Base-by-base conservation (phyloP, 2,329 filamentous ascomycete genomes). In the Lasiodiplodia citricola region DNA sequence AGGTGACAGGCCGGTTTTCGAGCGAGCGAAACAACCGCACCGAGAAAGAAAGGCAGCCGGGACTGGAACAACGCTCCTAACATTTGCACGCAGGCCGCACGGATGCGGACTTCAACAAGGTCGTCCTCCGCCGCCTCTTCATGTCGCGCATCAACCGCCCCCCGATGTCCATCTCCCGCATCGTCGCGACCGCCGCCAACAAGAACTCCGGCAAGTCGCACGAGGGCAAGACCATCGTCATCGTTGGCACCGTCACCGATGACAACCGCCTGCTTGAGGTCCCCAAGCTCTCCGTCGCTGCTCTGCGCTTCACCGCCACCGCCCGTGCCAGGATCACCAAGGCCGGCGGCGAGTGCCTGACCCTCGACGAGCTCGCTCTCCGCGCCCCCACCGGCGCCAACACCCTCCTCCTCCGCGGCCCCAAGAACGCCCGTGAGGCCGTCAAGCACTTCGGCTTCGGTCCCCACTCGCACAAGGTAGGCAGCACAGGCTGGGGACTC, bases 391-490 rank as follows among this genome's bases (percentile, higher is more conserved):
- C 95, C 76, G 96, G 96, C 80, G 90, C 91, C 87, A 97, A 98
- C 91, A 98, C 96, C 75, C 88, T 99, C 78, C 91, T 98, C 79
- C 91, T 99, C 83, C 93, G 96, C 84, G 96, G 96, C 74, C 94
- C 96, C 84, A 99, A 97, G 93, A 98, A 98, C 87, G 84, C 93
- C 78, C 91, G 96, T 82, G 96, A 99, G 90, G 93, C 96, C 73
- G 87, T 98, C 84, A 98, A 97, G 92, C 96, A 99, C 88, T 99
- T 99, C 83, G 96, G 96, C 82, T 92, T 99, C 79, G 96, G 96
- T 76, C 96, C 96, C 75, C 96, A 99, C 90, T 94, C 90, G 85
- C 87, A 97, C 91, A 99, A 98, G 92, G 92, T 93, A 83, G 75
- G 87, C 58, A 62, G 13, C 11, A 41, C 21, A 50, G 21, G 31